Evolutionary conservation across 2,329 filamentous ascomycete species (phyloP), one percentile per base, ranked within the genome.

Genomic region (Dactylellina haptotyla): DNA sequence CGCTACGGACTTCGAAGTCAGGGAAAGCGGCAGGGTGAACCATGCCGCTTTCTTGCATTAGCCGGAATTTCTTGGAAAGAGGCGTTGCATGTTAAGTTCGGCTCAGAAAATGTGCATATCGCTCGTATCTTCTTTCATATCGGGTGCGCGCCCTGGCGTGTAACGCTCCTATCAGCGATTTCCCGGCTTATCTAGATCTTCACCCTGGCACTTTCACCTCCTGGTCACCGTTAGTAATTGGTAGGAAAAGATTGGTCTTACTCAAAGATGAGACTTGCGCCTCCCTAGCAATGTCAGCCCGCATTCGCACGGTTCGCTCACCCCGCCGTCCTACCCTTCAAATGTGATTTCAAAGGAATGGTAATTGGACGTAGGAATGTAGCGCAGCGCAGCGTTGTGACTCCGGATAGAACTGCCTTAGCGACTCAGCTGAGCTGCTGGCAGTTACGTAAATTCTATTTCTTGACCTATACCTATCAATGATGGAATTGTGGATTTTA

Each of bases 281-380:
- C 53, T 48, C 28, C 12, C n/a, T n/a, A n/a, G n/a, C n/a, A n/a
- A n/a, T n/a, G 56, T 59, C 56, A 59, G 56, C 56, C 28, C 20
- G 41, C 56, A 59, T 23, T 51, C 32, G 58, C 58, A 62, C 43
- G 30, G 58, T 51, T 62, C 58, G 58, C 58, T 62, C 45, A 39
- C 8, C 16, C 43, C 41, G 56, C 12, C 16, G 10, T n/a, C 9
- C 6, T 37, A 18, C 34, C 28, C 20, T 45, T 57, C 18, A n/a
- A n/a, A n/a, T 20, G 18, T n/a, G 6, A 8, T 48, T 48, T 23
- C 6, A 23, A 8, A 26, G 14, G 45, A 48, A 48, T 25, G 18
- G 12, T 48, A 48, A 48, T 48, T 48, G 45, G 45, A 12, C n/a
- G 23, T 20, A 20, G 45, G 45, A 23, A 48, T 53, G 25, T n/a